Conservation (phyloP, 225 moss, liverwort and hornwort species). For the Sphagnum tenellum region DNA sequence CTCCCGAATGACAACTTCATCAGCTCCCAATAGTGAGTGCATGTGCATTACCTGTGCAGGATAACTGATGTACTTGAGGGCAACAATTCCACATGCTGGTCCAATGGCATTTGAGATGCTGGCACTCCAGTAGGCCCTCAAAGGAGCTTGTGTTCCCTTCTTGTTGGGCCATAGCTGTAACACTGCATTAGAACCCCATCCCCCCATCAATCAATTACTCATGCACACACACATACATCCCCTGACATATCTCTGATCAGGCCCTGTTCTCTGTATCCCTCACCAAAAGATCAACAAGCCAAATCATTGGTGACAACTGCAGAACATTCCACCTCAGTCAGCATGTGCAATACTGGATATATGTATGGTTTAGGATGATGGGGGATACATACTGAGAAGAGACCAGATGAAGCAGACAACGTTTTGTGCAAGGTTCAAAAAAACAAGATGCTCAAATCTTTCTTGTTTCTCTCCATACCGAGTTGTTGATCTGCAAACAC, state of each 20-base stretch:
- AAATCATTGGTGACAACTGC: neutral
- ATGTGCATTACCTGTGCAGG: slow-evolving; percentile 74
- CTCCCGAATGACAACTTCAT: too few relatives aligned
- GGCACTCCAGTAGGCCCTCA: slow-evolving; percentile 69
- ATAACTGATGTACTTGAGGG: slow-evolving; percentile 92
- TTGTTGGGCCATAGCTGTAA: slow-evolving; percentile 67
- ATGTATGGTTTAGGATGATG: neutral
- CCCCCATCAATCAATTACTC: too few relatives aligned
- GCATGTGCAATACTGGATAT: neutral
- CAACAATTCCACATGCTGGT: slow-evolving; percentile 87
- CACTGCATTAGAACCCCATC: slow-evolving; percentile 28
- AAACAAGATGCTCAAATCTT: slow-evolving; percentile 85
- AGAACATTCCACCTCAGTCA: too few relatives aligned
- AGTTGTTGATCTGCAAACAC: slow-evolving; percentile 56
- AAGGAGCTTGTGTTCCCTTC: slow-evolving; percentile 69
- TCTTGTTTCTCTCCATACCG: slow-evolving; percentile 62
- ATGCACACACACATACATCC: too few relatives aligned
- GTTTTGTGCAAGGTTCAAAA: slow-evolving; percentile 83
- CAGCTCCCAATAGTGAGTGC: too few relatives aligned
- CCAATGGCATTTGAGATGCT: slow-evolving; percentile 86
- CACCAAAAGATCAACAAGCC: neutral
- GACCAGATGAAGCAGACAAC: slow-evolving; percentile 89
- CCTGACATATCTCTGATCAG: neutral
- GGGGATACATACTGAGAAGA: slow-evolving; percentile 54
- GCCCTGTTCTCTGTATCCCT: neutral